A percentile compares a stretch with the other conserved stretches of the same genome.
Evolutionary conservation across 1,139 yeast genomes (phyloP).

Genomic region (Pneumocystis canis): DNA sequence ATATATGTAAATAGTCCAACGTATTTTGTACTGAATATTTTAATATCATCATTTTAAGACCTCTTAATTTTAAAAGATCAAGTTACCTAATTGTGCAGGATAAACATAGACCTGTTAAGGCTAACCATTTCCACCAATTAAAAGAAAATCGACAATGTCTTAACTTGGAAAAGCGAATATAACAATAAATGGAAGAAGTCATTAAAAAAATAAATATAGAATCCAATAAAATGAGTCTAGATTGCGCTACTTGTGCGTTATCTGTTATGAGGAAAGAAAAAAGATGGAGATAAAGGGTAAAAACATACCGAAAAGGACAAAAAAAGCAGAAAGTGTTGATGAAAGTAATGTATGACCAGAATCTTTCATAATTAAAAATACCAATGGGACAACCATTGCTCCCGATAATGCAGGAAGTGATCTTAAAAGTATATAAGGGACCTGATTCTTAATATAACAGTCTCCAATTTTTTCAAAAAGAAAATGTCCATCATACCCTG

Average conservation of each 20-base stretch:
- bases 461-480: slow-evolving; percentile 88
- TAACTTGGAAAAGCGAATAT: slow-evolving; percentile 63
- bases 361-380: slow-evolving; percentile 71
- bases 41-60: too few relatives aligned
- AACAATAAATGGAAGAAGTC: slow-evolving; percentile 62
- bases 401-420: slow-evolving; percentile 72
- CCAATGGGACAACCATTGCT: slow-evolving; percentile 61
- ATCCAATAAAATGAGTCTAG: slow-evolving; percentile 78
- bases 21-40: slow-evolving; percentile 51
- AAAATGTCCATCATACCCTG: slow-evolving; percentile 60
- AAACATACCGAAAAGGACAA: slow-evolving; percentile 64
- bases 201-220: slow-evolving; percentile 74
- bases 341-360: slow-evolving; percentile 68
- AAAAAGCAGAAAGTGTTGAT: slow-evolving; percentile 61
- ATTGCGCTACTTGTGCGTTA: slow-evolving; percentile 84
- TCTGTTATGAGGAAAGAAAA: slow-evolving; percentile 19
- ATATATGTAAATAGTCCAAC: slow-evolving; percentile 87
- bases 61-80: too few relatives aligned
- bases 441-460: slow-evolving; percentile 55
- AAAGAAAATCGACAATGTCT: slow-evolving; percentile 51
- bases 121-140: slow-evolving; percentile 81
- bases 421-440: slow-evolving; percentile 83
- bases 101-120: slow-evolving; percentile 65
- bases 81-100: slow-evolving; percentile 53
- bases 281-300: too few relatives aligned